Conservation (phyloP, 176 grass and related monocot species). For the Musa schizocarpa region DNA sequence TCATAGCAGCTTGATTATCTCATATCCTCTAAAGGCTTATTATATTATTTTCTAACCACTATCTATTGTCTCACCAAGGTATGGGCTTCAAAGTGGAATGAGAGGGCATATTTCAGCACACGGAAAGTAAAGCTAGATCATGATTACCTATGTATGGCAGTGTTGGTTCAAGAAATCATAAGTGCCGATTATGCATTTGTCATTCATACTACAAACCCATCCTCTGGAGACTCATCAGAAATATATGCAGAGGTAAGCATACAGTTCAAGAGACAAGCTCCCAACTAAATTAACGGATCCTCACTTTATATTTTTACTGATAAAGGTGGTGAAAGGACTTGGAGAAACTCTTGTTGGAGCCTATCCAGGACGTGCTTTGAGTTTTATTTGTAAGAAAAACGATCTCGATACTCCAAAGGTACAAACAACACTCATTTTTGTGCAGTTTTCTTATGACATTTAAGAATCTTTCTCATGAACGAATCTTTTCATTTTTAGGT, state of each 20-base stretch:
- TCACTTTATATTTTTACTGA: not conserved
- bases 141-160: conserved; percentile 88
- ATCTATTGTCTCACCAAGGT: conserved; percentile 38
- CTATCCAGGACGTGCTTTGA: conserved; percentile 51
- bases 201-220: conserved; percentile 94
- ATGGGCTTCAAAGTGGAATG: conserved; percentile 98
- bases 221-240: conserved; percentile 75
- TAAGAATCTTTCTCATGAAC: conserved; percentile 1
- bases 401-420: conserved; percentile 76
- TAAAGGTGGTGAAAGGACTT: conserved; percentile 72
- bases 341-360: conserved; percentile 34
- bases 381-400: conserved; percentile 76
- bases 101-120: conserved; percentile 94
- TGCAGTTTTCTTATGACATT: not conserved
- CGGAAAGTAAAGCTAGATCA: conserved; percentile 95
- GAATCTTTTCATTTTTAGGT: conserved; percentile 36
- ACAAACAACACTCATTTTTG: not conserved
- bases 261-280: not conserved
- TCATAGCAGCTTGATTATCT: not conserved
- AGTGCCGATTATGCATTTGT: conserved; percentile 98
- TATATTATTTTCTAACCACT: not conserved
- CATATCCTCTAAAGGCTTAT: not conserved
- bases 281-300: not conserved
- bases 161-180: conserved; percentile 94
- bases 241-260: conserved; percentile 80